Base-by-base conservation (phyloP, 2,329 filamentous ascomycete genomes). In the Cadophora sp. region DNA sequence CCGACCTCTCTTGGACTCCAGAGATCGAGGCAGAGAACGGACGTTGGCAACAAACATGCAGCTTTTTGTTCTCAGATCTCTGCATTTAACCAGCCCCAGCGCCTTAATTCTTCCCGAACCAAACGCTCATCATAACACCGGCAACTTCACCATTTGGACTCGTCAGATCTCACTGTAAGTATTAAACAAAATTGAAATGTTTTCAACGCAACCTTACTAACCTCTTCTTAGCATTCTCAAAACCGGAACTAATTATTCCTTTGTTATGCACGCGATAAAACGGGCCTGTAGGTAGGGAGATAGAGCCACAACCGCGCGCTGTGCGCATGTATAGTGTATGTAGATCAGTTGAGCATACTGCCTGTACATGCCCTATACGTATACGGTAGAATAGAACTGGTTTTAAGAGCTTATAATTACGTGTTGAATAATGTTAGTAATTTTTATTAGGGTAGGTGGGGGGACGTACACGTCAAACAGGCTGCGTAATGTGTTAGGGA, bases 181-280 rank as follows among this genome's bases (percentile, higher is more conserved):
- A 50, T 4, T 55, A 59, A 30, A 59, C 51, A 16, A 39, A 33
- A 6, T 33, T 8, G 22, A 8, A 5, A 41, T 11, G n/a, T 13
- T 7, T 14, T n/a, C 55, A 62, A 14, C 71, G 70, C 30, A 18
- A n/a, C 11, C 27, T 48, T 55, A 65, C 76, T 78, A 66, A 82
- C 77, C 71, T 67, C 66, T 69, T 62, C 16, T 24, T 75, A 94
- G 91, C 59, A 93, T 96, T 75, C 85, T 99, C 71, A 89, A 90
- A 73, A 91, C 97, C 75, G 93, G 93, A 65, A 86, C 93, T 59
- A 89, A 89, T 20, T 90, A 94, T 77, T 85, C 89, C 63, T 98
- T 96, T 80, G 94, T 97, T 73, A 97, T 98, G 94, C 92, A 96
- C 79, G 90, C 95, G 16, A n/a, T n/a, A n/a, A n/a, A n/a, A n/a